Percentiles rank a stretch among this genome's conserved stretches.
Evolutionary conservation across 805 yeast species (phyloP).

Genomic region (Ogataea sp.): DNA sequence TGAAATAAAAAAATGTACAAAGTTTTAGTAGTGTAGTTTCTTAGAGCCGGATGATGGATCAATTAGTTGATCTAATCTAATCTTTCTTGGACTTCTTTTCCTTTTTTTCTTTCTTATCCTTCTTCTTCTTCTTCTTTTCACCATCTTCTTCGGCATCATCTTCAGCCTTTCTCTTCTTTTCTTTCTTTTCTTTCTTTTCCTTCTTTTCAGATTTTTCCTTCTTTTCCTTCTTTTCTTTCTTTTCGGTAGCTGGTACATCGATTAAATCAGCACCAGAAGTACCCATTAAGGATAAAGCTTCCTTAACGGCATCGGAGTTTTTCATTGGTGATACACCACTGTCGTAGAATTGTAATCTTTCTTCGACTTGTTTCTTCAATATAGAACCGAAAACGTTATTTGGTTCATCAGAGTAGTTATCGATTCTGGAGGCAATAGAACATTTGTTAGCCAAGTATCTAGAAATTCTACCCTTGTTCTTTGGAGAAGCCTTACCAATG

Average conservation of each 20-base stretch:
- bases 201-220: constrained; percentile 40
- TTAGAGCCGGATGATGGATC: neutral
- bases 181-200: constrained; percentile 42
- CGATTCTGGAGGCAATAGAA: constrained; percentile 98
- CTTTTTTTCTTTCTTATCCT: constrained; percentile 28
- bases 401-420: constrained; percentile 94
- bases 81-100: constrained; percentile 24
- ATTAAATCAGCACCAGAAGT: constrained; percentile 20
- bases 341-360: constrained; percentile 91
- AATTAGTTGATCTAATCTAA: neutral
- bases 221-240: constrained; percentile 32
- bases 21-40: neutral
- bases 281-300: constrained; percentile 69
- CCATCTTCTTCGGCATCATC: constrained; percentile 42
- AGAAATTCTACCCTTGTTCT: constrained; percentile 98
- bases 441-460: constrained; percentile 98
- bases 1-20: neutral
- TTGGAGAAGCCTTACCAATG: constrained; percentile 88
- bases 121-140: constrained; percentile 36
- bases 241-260: constrained; percentile 26
- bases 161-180: constrained; percentile 38
- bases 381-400: constrained; percentile 82
- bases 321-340: constrained; percentile 96
- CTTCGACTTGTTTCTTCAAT: constrained; percentile 95
- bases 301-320: constrained; percentile 88